These are phyloP conservation scores for Claviceps maximensis DNA, from an alignment of 2,329 filamentous ascomycete genomes.

Conservation along the genomic window DNA sequence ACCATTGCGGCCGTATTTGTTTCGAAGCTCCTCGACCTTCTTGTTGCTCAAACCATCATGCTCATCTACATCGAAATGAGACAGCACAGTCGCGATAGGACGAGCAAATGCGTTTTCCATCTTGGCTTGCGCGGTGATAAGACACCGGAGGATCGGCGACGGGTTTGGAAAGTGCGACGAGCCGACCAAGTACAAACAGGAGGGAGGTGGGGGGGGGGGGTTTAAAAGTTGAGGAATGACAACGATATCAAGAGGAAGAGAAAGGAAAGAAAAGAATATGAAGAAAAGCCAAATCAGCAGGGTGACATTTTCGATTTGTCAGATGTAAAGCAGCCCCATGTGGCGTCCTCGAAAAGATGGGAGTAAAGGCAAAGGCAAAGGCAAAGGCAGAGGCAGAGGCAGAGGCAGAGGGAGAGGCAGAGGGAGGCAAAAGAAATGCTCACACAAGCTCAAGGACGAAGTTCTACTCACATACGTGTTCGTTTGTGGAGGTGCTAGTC, in stretches of 20 bases:
- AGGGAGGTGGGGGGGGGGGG: neutral
- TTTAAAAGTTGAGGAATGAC: neutral
- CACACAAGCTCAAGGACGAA: neutral
- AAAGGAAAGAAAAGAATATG: neutral
- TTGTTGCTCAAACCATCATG: slow-evolving; percentile 41
- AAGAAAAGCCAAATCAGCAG: slow-evolving; percentile 4
- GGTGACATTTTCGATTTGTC: slow-evolving; percentile 18
- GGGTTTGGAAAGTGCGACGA: neutral
- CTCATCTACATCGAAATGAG: slow-evolving; percentile 42
- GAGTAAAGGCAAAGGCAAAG: slow-evolving; percentile 1
- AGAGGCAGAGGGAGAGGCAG: too few species aligned
- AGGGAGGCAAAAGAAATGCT: slow-evolving; percentile 1
- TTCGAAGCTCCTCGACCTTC: slow-evolving; percentile 42
- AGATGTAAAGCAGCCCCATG: slow-evolving; percentile 18
- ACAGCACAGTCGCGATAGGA: slow-evolving; percentile 44
- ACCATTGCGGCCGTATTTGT: slow-evolving; percentile 56
- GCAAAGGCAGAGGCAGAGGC: too few species aligned
- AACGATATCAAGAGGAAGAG: neutral
- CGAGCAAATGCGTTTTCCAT: slow-evolving; percentile 54
- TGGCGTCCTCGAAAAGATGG: slow-evolving; percentile 14
- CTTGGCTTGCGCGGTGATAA: slow-evolving; percentile 9
- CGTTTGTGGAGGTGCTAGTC: slow-evolving; percentile 10
- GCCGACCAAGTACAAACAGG: slow-evolving; percentile 1
- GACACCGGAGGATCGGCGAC: slow-evolving; percentile 4
- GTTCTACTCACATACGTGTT: slow-evolving; percentile 14